A percentile compares a stretch with the other conserved stretches of the same genome.
Conservation (phyloP, 306 rosid species). For the Astragalus glycyphyllos region DNA sequence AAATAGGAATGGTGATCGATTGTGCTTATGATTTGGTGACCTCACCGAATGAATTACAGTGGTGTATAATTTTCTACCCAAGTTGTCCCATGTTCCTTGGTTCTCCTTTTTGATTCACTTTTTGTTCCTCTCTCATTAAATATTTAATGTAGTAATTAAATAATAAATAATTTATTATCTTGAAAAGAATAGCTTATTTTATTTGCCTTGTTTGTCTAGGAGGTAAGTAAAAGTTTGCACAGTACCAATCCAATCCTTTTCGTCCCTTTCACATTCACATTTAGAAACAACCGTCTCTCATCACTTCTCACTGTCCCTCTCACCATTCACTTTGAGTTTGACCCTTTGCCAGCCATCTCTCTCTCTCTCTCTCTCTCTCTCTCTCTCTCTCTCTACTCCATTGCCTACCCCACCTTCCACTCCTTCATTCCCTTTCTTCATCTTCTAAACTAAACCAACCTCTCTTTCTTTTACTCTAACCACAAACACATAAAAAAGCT, state of each 20-base stretch:
- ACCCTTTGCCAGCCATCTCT: slow-evolving; percentile 86
- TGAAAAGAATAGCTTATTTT: neutral
- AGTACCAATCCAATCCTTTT: slow-evolving; percentile 46
- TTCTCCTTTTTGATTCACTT: slow-evolving; percentile 1
- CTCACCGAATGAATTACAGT: no score
- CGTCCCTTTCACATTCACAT: slow-evolving; percentile 54
- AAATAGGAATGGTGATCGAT: no score
- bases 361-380: slow-evolving; percentile 17
- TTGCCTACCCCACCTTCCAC: slow-evolving; percentile 67
- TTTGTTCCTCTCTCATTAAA: slow-evolving; percentile 5
- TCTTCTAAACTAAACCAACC: slow-evolving; percentile 1
- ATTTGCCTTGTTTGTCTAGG: slow-evolving; percentile 1
- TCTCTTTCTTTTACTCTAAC: slow-evolving; percentile 24
- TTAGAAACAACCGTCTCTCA: neutral
- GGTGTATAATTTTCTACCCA: no score
- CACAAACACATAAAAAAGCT: slow-evolving; percentile 39
- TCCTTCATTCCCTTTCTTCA: slow-evolving; percentile 47
- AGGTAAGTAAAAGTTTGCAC: slow-evolving; percentile 17
- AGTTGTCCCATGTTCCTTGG: no score
- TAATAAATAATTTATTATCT: no score
- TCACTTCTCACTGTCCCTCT: slow-evolving; percentile 44
- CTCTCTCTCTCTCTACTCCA: slow-evolving; percentile 49
- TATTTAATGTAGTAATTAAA: neutral
- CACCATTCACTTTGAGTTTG: slow-evolving; percentile 83
- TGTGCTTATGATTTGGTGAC: no score